Evolutionary conservation across 352 stramenopile genomes (phyloP).

Genomic region (Aphanomyces euteiches): DNA sequence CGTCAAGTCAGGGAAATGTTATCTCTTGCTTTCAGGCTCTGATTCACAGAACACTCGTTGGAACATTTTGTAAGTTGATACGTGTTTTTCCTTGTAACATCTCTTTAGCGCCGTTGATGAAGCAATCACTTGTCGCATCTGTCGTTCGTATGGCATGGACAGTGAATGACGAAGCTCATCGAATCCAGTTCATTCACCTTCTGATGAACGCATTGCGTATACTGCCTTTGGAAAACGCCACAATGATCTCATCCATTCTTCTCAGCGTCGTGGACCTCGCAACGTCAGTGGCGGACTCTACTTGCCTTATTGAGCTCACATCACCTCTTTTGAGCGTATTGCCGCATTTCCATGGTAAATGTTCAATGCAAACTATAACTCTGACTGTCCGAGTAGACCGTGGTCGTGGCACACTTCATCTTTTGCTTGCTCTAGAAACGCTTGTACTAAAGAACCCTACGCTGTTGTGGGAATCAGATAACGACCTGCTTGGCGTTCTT

Average conservation of each 20-base stretch:
- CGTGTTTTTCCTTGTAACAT: not conserved
- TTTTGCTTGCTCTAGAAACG: conserved; percentile 17
- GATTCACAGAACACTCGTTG: not conserved
- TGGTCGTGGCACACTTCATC: not conserved
- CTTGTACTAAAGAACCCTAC: not conserved
- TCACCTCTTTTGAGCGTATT: conserved; percentile 11
- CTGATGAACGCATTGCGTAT: not conserved
- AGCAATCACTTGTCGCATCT: not conserved
- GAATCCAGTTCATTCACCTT: not conserved
- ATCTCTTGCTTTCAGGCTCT: conserved; percentile 7
- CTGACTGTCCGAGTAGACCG: not conserved
- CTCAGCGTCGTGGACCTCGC: conserved; percentile 15
- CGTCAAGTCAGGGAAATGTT: not conserved
- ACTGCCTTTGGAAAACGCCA: conserved; percentile 23
- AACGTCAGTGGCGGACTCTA: not conserved
- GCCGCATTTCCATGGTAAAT: conserved; percentile 14
- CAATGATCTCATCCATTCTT: not conserved
- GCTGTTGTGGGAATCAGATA: not conserved
- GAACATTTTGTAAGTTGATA: not conserved
- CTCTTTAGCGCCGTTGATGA: not conserved
- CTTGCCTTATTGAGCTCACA: not conserved
- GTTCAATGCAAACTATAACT: not conserved
- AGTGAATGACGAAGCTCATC: not conserved
- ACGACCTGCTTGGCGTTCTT: conserved; percentile 4
- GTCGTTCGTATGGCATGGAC: not conserved